Evolutionary conservation across 108 stramenopile genomes (phyloP).

Genomic region (Skeletonema costatum): DNA sequence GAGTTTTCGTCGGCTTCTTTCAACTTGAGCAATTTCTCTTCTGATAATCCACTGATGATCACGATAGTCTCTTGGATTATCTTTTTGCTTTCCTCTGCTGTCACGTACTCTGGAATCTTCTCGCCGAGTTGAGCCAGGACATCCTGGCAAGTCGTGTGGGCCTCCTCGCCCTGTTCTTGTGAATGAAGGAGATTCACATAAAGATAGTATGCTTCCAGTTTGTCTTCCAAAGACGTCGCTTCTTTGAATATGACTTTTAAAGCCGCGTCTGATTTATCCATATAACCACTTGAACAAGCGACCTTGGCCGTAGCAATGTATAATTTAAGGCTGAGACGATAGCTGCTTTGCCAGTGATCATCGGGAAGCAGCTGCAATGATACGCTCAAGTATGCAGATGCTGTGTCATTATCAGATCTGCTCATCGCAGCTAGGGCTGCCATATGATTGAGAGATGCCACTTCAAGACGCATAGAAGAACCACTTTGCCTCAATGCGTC

Average conservation of each 20-base stretch:
- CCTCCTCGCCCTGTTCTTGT: background rate
- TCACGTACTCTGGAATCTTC: slow-evolving; percentile 14
- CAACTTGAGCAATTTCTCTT: slow-evolving; percentile 22
- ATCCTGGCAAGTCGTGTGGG: slow-evolving; percentile 12
- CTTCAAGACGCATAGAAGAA: slow-evolving; percentile 3
- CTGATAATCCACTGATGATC: background rate
- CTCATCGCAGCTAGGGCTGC: slow-evolving; percentile 30
- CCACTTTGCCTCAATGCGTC: background rate
- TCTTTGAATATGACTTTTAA: slow-evolving; percentile 4
- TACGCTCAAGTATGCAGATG: slow-evolving; percentile 17
- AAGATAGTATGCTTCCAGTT: slow-evolving; percentile 28
- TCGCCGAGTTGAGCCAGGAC: slow-evolving; percentile 37
- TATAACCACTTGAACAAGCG: slow-evolving; percentile 9
- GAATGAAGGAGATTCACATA: background rate
- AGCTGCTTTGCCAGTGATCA: slow-evolving; percentile 22
- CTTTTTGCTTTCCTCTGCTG: background rate
- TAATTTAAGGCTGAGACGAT: slow-evolving; percentile 3
- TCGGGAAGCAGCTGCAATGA: slow-evolving; percentile 10
- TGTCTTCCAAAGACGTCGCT: slow-evolving; percentile 18
- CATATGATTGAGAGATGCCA: slow-evolving; percentile 19
- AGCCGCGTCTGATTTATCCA: slow-evolving; percentile 10
- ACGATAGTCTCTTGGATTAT: slow-evolving; percentile 5
- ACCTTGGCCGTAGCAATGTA: slow-evolving; percentile 1
- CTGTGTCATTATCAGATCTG: slow-evolving; percentile 26
- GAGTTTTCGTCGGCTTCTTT: slow-evolving; percentile 8